A percentile compares a stretch with the other conserved stretches of the same genome.
Evolutionary conservation across 208 protist genomes (phyloP).

Genomic region (Porcisia hertigi): DNA sequence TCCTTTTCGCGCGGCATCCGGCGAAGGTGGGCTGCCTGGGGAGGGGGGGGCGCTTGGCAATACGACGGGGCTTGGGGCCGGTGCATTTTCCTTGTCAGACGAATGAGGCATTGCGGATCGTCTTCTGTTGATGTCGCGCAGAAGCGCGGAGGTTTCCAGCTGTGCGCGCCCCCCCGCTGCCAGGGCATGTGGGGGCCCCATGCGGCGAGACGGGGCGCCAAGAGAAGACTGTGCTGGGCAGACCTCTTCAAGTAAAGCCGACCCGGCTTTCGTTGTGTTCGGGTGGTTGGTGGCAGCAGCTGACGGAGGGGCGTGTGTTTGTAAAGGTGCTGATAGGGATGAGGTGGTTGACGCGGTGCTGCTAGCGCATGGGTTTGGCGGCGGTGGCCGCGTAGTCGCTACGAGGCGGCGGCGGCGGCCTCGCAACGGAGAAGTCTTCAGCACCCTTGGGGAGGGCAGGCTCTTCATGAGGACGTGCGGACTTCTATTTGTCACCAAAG

Average conservation of each 20-base stretch:
- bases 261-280: neutral
- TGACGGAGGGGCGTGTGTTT: neutral
- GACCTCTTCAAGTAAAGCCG: neutral
- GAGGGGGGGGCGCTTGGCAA: neutral
- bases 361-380: neutral
- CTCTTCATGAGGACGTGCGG: neutral
- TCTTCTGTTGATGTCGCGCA: neutral
- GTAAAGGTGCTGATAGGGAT: neutral
- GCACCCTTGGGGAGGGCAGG: neutral
- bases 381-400: neutral
- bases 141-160: neutral
- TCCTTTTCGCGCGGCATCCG: neutral
- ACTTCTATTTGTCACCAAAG: neutral
- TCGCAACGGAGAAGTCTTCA: neutral
- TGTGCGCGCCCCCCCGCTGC: neutral
- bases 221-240: neutral
- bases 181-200: neutral
- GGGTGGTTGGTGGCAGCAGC: neutral
- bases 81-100: neutral
- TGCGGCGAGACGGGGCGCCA: neutral
- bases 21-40: neutral
- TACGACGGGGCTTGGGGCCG: neutral
- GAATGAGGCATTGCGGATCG: neutral
- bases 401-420: slow-evolving; percentile 1
- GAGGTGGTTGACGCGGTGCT: neutral